Conservation (phyloP, 2,329 filamentous ascomycete genomes). For the Esteya vermicola region DNA sequence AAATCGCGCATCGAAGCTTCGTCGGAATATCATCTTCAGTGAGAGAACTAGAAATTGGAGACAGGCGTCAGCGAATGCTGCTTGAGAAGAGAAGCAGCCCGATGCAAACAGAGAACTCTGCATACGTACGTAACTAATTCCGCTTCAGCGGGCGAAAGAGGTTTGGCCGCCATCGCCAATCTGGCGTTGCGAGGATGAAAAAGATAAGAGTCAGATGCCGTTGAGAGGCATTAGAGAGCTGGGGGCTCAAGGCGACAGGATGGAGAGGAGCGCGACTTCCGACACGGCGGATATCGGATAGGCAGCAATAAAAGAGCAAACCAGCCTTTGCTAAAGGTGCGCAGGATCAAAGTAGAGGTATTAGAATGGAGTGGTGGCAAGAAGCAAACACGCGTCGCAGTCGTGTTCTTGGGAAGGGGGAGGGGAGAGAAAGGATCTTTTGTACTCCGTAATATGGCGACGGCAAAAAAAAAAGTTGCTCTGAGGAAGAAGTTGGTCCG, state of each 20-base stretch:
- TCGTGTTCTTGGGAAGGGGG: not conserved
- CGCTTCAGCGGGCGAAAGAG: slow-evolving; percentile 35
- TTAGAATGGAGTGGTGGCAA: not conserved
- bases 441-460: not conserved
- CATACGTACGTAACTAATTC: slow-evolving; percentile 40
- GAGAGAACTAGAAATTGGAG: slow-evolving; percentile 50
- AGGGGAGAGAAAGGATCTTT: not conserved
- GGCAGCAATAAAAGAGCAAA: too few species aligned
- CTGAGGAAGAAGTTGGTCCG: not conserved
- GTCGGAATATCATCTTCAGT: slow-evolving; percentile 80
- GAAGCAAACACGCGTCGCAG: not conserved
- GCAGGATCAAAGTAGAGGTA: too few species aligned
- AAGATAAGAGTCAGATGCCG: not conserved
- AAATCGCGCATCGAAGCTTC: slow-evolving; percentile 88
- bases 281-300: not conserved
- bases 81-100: too few species aligned
- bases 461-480: not conserved
- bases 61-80: slow-evolving; percentile 1
- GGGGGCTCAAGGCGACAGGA: too few species aligned
- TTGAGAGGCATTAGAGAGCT: not conserved
- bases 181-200: slow-evolving; percentile 1
- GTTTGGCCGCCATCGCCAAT: slow-evolving; percentile 14
- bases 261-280: not conserved
- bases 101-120: not conserved
- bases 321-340: too few species aligned